Base-by-base conservation (phyloP, 2,329 filamentous ascomycete genomes). In the Chrysoporthe austroafricana region DNA sequence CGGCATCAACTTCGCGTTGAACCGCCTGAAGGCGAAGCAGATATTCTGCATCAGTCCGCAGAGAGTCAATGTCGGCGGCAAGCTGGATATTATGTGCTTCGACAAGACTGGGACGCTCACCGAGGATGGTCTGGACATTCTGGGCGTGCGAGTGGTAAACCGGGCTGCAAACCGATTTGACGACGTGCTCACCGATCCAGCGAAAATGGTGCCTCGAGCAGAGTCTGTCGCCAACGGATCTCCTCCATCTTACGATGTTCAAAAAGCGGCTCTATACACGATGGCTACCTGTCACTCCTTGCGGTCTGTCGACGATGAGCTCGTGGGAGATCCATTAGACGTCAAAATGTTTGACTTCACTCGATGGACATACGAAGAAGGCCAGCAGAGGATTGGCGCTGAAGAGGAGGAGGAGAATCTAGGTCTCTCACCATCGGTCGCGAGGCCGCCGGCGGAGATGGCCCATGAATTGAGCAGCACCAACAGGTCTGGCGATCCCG, bases 321-420 rank as follows among this genome's bases (percentile, higher is more conserved):
- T 98, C 52, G 86, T 99, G 44, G 96, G 96, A 1, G 96, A 99
- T 74, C 96, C 96, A 4, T 83, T 99, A 1, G 96, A 99, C 77
- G 84, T 97, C 67, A 98, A 98, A 77, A 99, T 99, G 96, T 99
- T 99, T 76, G 91, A 97, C 71, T 99, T 97, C 73, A 98, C 96
- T 0, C 86, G 87, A 6, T 99, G 96, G 96, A 87, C 88, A 3
- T 99, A 93, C 73, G 92, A 97, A 76, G 96, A 99, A 81, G 93
- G 94, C 2, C 89, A 89, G 58, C 90, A 94, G 72, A 85, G 85
- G 63, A 79, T 84, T 34, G 86, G 85, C 39, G 87, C 87, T 63
- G 84, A 84, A 54, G 88, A 91, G 62, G 90, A 93, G 26, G 92
- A 95, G 59, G 91, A 94, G 67, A 90, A 90, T 73, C 84, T 86